phyloP scores from a whole-genome alignment of 805 yeast species.

The Danielia oregonensis region DNA sequence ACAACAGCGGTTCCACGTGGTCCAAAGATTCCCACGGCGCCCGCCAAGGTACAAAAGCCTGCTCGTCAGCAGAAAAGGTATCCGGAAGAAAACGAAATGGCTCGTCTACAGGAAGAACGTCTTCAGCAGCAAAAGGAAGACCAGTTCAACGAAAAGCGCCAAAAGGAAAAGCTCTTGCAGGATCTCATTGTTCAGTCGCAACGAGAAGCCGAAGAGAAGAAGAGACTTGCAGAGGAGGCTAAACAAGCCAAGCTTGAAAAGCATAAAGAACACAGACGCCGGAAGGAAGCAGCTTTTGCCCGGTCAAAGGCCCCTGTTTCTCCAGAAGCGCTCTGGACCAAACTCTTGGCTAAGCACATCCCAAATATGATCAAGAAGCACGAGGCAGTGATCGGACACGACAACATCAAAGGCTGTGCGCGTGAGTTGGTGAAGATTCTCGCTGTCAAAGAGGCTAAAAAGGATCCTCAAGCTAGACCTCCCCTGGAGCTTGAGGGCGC shows the following conservation, averaged over 20 bases:
- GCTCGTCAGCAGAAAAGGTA: constrained; percentile 8
- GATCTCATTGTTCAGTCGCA: constrained; percentile 33
- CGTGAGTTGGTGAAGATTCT: constrained; percentile 69
- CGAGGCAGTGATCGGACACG: constrained; percentile 65
- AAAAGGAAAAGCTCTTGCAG: constrained; percentile 34
- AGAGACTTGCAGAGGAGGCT: constrained; percentile 21
- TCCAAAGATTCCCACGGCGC: constrained; percentile 19
- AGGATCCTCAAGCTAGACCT: constrained; percentile 39
- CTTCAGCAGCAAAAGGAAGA: constrained; percentile 29
- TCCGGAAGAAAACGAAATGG: constrained; percentile 17
- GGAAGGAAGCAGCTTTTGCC: constrained; percentile 9
- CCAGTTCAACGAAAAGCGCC: constrained; percentile 29
- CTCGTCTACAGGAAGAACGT: constrained; percentile 33
- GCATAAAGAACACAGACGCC: constrained; percentile 17
- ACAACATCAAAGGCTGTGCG: constrained; percentile 71
- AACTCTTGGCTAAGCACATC: constrained; percentile 63
- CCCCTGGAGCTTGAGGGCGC: constrained; percentile 59
- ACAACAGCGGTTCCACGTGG: constrained; percentile 29
- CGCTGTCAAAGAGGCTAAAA: constrained; percentile 62
- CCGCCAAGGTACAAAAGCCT: constrained; percentile 6
- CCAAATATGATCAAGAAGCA: constrained; percentile 75
- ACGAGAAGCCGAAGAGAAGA: constrained; percentile 27
- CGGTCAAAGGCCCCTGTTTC: constrained; percentile 2
- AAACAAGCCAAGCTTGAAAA: constrained; percentile 20
- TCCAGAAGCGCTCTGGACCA: constrained; percentile 38